A percentile compares a stretch with the other conserved stretches of the same genome.
Conservation (phyloP, 148 eudicot genomes). For the Selenicereus undatus region DNA sequence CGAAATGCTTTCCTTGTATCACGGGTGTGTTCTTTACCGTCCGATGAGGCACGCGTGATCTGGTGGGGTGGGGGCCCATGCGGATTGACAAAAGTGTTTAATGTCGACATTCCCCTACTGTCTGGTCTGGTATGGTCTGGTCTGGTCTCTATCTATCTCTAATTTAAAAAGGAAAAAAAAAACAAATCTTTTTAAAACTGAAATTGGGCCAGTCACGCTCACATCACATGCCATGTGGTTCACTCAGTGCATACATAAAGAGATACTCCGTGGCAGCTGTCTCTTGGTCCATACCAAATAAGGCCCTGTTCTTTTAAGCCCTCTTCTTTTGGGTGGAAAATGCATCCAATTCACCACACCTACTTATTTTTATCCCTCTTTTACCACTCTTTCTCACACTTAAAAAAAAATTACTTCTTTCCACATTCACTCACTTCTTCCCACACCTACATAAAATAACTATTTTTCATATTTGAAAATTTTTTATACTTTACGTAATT, state of each 20-base stretch:
- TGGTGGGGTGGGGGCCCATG: background rate
- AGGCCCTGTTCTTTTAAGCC: too few relatives aligned
- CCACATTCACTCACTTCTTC: too few relatives aligned
- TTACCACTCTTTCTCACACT: too few relatives aligned
- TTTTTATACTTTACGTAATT: too few relatives aligned
- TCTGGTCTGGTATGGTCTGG: background rate
- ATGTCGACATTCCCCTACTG: background rate
- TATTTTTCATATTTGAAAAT: too few relatives aligned
- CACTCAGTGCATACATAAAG: background rate
- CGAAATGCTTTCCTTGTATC: constrained; percentile 21
- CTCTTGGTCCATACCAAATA: background rate
- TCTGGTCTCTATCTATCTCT: background rate
- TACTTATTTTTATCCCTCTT: too few relatives aligned
- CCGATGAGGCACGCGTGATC: constrained; percentile 46
- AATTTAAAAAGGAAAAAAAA: background rate
- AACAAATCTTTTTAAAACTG: background rate
- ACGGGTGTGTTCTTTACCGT: constrained; percentile 24
- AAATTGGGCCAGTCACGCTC: background rate
- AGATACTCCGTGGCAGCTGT: background rate
- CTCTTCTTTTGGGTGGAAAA: too few relatives aligned
- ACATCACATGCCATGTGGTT: background rate
- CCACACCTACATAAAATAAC: too few relatives aligned
- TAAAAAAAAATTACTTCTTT: too few relatives aligned
- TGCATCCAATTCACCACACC: too few relatives aligned
- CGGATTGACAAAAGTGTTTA: constrained; percentile 11